These are phyloP conservation scores for Chlorella sp. DNA, from an alignment of 139 green algal genomes.

Conservation along the genomic window DNA sequence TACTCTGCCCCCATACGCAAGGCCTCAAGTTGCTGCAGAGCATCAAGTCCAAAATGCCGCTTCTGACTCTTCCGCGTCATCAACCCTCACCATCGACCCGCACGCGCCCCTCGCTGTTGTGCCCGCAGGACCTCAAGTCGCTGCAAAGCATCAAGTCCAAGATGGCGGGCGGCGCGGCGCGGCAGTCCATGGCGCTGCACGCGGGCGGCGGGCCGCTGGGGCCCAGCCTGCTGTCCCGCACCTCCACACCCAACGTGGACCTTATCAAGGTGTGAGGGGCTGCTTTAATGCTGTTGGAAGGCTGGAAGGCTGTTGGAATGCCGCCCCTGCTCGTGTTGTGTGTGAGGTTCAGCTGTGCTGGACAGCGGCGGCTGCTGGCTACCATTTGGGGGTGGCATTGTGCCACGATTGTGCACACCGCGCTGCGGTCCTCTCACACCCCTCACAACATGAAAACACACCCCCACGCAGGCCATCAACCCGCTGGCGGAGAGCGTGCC, in stretches of 20 bases:
- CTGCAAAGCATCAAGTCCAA: slow-evolving; percentile 30
- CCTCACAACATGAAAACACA: neutral
- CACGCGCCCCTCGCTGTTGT: neutral
- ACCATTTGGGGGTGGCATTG: too few relatives aligned
- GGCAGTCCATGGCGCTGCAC: slow-evolving; percentile 1
- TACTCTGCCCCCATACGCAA: too few relatives aligned
- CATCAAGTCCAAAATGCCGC: neutral
- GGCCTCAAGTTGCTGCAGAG: neutral
- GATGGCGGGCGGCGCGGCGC: slow-evolving; percentile 6
- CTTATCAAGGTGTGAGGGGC: neutral
- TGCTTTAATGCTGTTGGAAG: too few relatives aligned
- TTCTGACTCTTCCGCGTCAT: neutral
- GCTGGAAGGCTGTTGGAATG: too few relatives aligned
- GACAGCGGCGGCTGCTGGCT: too few relatives aligned
- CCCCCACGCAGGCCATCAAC: neutral
- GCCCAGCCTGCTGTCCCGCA: neutral
- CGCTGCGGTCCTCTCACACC: too few relatives aligned
- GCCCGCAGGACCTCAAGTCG: slow-evolving; percentile 16
- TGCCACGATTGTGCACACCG: too few relatives aligned
- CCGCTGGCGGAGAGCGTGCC: slow-evolving; percentile 3
- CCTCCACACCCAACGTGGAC: neutral
- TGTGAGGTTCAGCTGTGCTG: too few relatives aligned
- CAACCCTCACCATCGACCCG: neutral
- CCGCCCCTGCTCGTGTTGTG: too few relatives aligned
- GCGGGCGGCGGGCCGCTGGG: neutral